These are phyloP conservation scores for Willaertia magna DNA, from an alignment of 208 protist species.

Conservation along the genomic window DNA sequence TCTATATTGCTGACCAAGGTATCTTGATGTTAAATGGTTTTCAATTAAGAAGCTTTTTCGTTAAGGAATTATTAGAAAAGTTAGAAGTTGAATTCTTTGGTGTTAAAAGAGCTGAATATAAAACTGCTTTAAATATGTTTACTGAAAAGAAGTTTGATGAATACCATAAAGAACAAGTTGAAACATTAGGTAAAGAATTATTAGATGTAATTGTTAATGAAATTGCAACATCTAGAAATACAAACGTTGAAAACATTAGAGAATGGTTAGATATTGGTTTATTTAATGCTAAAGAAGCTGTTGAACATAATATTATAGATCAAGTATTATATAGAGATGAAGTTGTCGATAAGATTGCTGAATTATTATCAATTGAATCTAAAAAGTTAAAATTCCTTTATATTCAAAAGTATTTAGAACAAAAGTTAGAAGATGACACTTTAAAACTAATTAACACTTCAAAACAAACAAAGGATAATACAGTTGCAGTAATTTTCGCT, in stretches of 20 bases:
- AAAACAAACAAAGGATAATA: not conserved
- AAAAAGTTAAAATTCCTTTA: not conserved
- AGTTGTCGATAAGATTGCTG: not conserved
- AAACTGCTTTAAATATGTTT: not conserved
- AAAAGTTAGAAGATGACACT: not conserved
- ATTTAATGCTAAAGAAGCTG: not conserved
- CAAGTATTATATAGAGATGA: not conserved
- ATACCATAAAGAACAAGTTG: not conserved
- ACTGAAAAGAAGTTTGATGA: not conserved
- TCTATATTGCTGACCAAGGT: not conserved
- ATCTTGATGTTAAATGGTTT: not conserved
- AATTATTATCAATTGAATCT: not conserved
- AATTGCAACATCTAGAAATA: not conserved
- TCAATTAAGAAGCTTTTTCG: not conserved
- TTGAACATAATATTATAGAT: not conserved
- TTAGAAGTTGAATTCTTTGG: not conserved
- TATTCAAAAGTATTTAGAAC: not conserved
- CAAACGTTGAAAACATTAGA: not conserved
- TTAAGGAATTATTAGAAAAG: not conserved
- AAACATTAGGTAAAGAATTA: not conserved
- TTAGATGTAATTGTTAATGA: not conserved
- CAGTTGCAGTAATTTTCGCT: not conserved
- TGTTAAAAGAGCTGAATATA: slow-evolving; percentile 1
- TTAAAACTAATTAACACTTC: not conserved
- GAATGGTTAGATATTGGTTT: not conserved